Evolutionary conservation across 768 basidiomycete genomes (phyloP).

Genomic region (Fistulinella prunicolor): DNA sequence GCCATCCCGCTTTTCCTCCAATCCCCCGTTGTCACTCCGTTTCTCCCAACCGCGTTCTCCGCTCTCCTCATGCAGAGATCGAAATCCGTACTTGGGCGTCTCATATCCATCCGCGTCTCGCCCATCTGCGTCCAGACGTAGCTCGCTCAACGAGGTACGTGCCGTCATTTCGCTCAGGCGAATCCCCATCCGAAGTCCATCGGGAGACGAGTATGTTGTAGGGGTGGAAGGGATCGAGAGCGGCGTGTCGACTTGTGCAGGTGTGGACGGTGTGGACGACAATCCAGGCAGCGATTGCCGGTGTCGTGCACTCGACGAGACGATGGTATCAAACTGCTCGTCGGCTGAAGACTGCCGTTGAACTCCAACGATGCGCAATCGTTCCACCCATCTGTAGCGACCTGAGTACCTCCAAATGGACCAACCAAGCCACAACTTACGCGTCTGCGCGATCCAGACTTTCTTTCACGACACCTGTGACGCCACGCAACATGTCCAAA

Average conservation of each 20-base stretch:
- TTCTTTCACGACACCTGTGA: slow-evolving; percentile 85
- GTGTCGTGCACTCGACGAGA: slow-evolving; percentile 7
- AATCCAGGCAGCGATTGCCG: slow-evolving; percentile 27
- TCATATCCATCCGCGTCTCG: slow-evolving; percentile 13
- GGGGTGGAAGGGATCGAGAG: slow-evolving; percentile 31
- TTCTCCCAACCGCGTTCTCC: slow-evolving; percentile 7
- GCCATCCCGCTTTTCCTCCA: slow-evolving; percentile 6
- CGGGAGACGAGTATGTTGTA: slow-evolving; percentile 23
- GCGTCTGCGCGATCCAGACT: slow-evolving; percentile 85
- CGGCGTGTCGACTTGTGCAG: slow-evolving; percentile 26
- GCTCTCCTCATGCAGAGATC: slow-evolving; percentile 4
- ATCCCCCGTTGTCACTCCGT: not conserved
- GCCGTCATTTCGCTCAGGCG: slow-evolving; percentile 27
- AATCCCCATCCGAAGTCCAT: slow-evolving; percentile 25
- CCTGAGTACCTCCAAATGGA: slow-evolving; percentile 2
- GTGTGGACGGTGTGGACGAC: slow-evolving; percentile 31
- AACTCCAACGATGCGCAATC: slow-evolving; percentile 72
- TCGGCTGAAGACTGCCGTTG: slow-evolving; percentile 46
- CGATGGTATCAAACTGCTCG: slow-evolving; percentile 12
- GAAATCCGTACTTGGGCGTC: slow-evolving; percentile 20
- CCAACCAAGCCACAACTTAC: slow-evolving; percentile 40
- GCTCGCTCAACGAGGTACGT: slow-evolving; percentile 30
- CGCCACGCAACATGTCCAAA: slow-evolving; percentile 87
- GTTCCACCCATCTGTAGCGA: slow-evolving; percentile 70
- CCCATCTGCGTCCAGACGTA: slow-evolving; percentile 25